Evolutionary conservation across 2,329 filamentous ascomycete species (phyloP), one percentile per base, ranked within the genome.

Genomic region (Xylariaceae sp.): DNA sequence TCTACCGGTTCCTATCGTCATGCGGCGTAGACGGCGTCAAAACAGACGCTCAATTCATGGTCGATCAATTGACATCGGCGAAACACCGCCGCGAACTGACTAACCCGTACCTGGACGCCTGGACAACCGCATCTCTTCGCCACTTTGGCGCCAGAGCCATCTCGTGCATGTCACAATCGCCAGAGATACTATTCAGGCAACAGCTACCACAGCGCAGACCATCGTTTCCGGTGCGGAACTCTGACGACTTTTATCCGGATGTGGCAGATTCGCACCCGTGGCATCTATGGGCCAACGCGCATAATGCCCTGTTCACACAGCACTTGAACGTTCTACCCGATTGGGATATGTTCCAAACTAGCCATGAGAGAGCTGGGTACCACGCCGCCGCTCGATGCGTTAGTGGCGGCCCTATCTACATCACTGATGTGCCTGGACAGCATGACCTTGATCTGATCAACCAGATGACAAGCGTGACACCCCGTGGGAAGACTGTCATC

Each of bases 231-330:
- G 82, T 92, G 15, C 88, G 94, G 51, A 97, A 95, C 74, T 95
- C 90, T 0, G 92, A 87, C 64, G 89, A 97, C 74, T 99, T 92
- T 79, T 97, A 95, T 73, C 94, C 94, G 0, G 84, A 92, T 50
- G 82, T 92, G 3, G 83, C 87, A 0, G 82, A 85, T 0, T 91
- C 88, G 5, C 94, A 99, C 63, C 84, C 92, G 0, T 99, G 94
- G 93, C 94, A 99, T 73, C 82, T 97, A 42, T 99, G 95, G 79
- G 85, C 88, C 64, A 99, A 97, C 70, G 93, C 93, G 0, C 89
- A 97, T 74, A 97, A 96, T 71, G 81, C 85, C 37, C 79, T 97
- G 0, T 78, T 97, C 11, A 92, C 88, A 1, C 86, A 90, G 63
- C 88, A 94, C 69, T 79, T 97, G 37, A 96, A 97, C 66, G 84